phyloP scores from a whole-genome alignment of 73 alveolate genomes.

The Tetrahymena malaccensis region DNA sequence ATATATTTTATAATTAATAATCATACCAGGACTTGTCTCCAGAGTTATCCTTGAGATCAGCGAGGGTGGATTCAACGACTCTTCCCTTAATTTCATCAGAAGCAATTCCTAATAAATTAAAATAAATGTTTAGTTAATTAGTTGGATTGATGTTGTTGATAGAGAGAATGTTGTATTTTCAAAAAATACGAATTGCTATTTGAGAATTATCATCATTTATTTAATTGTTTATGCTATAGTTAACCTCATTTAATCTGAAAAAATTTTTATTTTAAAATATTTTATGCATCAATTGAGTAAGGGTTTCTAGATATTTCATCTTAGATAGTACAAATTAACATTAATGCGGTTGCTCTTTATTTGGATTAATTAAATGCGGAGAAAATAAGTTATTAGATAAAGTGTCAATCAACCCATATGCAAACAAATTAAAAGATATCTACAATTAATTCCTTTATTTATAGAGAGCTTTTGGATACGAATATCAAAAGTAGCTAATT shows the following conservation, averaged over 20 bases:
- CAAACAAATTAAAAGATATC: background rate
- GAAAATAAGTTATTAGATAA: background rate
- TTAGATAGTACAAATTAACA: background rate
- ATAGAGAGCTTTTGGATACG: background rate
- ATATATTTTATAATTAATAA: background rate
- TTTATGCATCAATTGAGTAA: background rate
- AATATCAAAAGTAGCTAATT: background rate
- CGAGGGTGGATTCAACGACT: conserved; percentile 82
- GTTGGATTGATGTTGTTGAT: background rate
- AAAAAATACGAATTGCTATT: background rate
- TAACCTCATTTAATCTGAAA: background rate
- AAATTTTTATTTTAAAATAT: no score
- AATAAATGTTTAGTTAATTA: background rate
- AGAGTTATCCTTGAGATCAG: conserved; percentile 49
- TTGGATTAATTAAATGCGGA: background rate
- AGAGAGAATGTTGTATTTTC: background rate
- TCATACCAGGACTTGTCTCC: conserved; percentile 32
- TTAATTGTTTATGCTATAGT: background rate
- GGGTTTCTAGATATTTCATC: background rate
- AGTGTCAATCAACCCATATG: background rate
- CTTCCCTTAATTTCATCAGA: conserved; percentile 87
- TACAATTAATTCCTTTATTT: background rate
- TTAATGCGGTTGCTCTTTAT: background rate
- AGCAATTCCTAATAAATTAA: conserved; percentile 41
- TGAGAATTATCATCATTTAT: background rate